Evolutionary conservation across 768 basidiomycete genomes (phyloP).

Genomic region (Tylopilus felleus): DNA sequence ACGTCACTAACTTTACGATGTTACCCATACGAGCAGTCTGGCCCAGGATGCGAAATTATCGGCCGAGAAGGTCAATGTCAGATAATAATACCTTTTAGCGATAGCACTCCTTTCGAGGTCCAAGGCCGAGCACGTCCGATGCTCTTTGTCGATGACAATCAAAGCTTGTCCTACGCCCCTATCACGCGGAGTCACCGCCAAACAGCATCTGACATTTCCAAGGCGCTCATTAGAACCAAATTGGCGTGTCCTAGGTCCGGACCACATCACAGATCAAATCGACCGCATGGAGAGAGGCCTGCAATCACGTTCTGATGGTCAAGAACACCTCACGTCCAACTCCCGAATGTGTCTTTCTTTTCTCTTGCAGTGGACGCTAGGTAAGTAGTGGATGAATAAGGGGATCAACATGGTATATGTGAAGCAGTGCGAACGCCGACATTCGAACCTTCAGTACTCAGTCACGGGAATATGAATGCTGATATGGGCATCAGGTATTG

Average conservation of each 20-base stretch:
- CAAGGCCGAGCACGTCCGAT: not conserved
- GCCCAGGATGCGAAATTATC: not conserved
- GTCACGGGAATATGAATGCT: not conserved
- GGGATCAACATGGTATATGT: too few relatives aligned
- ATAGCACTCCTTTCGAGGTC: not conserved
- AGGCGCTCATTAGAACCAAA: not conserved
- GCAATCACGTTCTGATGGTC: not conserved
- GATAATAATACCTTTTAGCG: not conserved
- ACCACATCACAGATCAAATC: not conserved
- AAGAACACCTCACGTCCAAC: too few relatives aligned
- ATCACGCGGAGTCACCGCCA: not conserved
- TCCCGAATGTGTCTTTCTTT: too few relatives aligned
- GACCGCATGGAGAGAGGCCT: not conserved
- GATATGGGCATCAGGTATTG: too few relatives aligned
- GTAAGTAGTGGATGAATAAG: too few relatives aligned
- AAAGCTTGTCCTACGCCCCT: not conserved
- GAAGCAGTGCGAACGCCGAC: too few relatives aligned
- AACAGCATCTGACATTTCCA: not conserved
- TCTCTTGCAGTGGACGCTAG: too few relatives aligned
- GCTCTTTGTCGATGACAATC: not conserved
- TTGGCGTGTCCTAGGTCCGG: too few relatives aligned
- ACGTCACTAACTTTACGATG: not conserved
- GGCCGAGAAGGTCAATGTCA: not conserved
- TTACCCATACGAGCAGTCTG: not conserved
- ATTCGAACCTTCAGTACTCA: not conserved